phyloP scores from a whole-genome alignment of 2,329 filamentous ascomycete genomes.

The Thielaviopsis punctulata region DNA sequence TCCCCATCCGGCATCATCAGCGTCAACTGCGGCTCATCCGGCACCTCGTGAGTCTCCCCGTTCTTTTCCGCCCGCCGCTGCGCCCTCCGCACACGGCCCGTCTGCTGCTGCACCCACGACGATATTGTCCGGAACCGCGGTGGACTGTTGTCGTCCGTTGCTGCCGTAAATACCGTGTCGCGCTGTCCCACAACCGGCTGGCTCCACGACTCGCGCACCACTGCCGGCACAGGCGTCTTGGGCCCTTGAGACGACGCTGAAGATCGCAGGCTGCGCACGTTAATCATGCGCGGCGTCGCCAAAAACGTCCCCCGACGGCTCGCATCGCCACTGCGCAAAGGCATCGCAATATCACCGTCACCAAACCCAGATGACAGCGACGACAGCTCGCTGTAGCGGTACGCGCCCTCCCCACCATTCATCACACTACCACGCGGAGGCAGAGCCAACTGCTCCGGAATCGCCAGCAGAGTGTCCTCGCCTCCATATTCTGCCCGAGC shows the following conservation, averaged over 20 bases:
- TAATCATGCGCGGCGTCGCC: not conserved
- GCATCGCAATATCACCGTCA: conserved; percentile 39
- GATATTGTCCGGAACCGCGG: conserved; percentile 39
- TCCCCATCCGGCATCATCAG: conserved; percentile 36
- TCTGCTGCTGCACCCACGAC: conserved; percentile 50
- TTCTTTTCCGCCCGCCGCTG: conserved; percentile 22
- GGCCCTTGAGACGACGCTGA: not conserved
- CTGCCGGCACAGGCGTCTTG: conserved; percentile 1
- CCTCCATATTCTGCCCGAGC: conserved; percentile 8
- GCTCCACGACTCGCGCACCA: conserved; percentile 7
- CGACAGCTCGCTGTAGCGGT: conserved; percentile 25
- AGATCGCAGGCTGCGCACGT: not conserved
- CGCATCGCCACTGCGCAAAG: conserved; percentile 16
- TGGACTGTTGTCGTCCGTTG: conserved; percentile 32
- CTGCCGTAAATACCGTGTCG: conserved; percentile 35
- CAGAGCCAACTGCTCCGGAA: not conserved
- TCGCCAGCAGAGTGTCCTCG: conserved; percentile 7
- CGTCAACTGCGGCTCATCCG: conserved; percentile 28
- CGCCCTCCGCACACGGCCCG: conserved; percentile 32
- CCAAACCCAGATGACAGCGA: conserved; percentile 49
- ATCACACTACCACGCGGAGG: not conserved
- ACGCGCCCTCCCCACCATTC: not conserved
- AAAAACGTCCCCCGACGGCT: not conserved
- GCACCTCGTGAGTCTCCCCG: conserved; percentile 21
- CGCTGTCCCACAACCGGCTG: conserved; percentile 18